Evolutionary conservation across 208 protist species (phyloP).

Genomic region (Crithidia expoeki): DNA sequence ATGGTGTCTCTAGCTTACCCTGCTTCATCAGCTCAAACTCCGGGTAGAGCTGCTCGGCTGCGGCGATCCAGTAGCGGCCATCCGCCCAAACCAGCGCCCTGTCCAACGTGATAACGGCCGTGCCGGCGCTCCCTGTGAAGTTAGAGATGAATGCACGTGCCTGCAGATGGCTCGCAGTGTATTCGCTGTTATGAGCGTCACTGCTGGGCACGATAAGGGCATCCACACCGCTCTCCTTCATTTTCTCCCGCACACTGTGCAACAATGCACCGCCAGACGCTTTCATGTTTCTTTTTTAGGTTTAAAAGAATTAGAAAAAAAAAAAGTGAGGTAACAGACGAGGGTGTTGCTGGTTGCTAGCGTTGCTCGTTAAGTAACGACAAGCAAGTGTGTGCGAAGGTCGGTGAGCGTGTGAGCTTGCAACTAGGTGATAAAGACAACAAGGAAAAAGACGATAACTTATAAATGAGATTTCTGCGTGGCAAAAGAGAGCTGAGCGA

Average conservation of each 20-base stretch:
- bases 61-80: constrained; percentile 97
- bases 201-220: constrained; percentile 92
- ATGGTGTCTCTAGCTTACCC: constrained; percentile 55
- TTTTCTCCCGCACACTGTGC: constrained; percentile 73
- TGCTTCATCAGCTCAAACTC: constrained; percentile 90
- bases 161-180: constrained; percentile 89
- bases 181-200: constrained; percentile 97
- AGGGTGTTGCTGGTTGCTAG: too few species aligned
- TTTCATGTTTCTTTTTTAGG: too few species aligned
- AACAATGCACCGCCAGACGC: constrained; percentile 48
- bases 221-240: constrained; percentile 59
- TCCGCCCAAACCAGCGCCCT: constrained; percentile 96
- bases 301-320: too few species aligned
- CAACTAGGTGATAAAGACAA: too few species aligned
- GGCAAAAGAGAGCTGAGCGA: too few species aligned
- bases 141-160: constrained; percentile 93
- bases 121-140: constrained; percentile 96
- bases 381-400: too few species aligned
- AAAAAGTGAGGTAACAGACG: too few species aligned
- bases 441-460: too few species aligned
- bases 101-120: constrained; percentile 72
- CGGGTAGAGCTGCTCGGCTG: constrained; percentile 77
- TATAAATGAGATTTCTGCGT: too few species aligned
- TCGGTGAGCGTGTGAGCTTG: too few species aligned
- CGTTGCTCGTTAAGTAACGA: too few species aligned